A percentile compares a stretch with the other conserved stretches of the same genome.
These are phyloP conservation scores for Tetracladium marchalianum DNA, from an alignment of 495 filamentous ascomycete species.

Conservation along the genomic window DNA sequence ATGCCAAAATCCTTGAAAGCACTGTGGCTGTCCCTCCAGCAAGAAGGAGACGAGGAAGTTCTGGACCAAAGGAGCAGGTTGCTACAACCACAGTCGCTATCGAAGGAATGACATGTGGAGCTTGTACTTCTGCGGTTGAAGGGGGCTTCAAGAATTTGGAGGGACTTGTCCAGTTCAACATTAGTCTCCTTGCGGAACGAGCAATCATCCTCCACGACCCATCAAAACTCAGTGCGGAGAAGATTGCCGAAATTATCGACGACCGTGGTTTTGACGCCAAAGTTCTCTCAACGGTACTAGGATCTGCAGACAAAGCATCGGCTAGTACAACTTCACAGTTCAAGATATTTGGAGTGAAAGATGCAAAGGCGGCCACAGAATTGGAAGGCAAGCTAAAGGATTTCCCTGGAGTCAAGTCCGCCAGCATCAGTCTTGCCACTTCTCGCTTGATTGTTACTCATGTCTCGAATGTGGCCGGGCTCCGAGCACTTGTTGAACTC, in stretches of 20 bases:
- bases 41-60: conserved; percentile 17
- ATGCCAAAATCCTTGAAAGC: conserved; percentile 62
- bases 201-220: conserved; percentile 81
- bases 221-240: conserved; percentile 52
- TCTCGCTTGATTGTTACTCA: conserved; percentile 62
- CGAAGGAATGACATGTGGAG: conserved; percentile 97
- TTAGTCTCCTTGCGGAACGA: conserved; percentile 86
- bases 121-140: conserved; percentile 87
- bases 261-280: conserved; percentile 89
- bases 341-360: conserved; percentile 72
- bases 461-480: conserved; percentile 57
- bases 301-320: conserved; percentile 32
- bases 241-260: conserved; percentile 81
- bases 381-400: conserved; percentile 60
- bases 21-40: conserved; percentile 24
- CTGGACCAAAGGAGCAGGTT: conserved; percentile 16
- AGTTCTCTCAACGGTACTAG: conserved; percentile 51
- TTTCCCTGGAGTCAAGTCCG: conserved; percentile 61
- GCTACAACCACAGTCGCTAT: conserved; percentile 77
- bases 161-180: conserved; percentile 80
- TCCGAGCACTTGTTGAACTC: conserved; percentile 72
- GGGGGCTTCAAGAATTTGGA: conserved; percentile 63
- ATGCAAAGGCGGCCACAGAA: conserved; percentile 55
- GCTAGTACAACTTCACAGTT: conserved; percentile 52
- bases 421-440: conserved; percentile 57